Conservation (phyloP, 768 basidiomycete species). For the Tricholoma bakamatsutake region DNA sequence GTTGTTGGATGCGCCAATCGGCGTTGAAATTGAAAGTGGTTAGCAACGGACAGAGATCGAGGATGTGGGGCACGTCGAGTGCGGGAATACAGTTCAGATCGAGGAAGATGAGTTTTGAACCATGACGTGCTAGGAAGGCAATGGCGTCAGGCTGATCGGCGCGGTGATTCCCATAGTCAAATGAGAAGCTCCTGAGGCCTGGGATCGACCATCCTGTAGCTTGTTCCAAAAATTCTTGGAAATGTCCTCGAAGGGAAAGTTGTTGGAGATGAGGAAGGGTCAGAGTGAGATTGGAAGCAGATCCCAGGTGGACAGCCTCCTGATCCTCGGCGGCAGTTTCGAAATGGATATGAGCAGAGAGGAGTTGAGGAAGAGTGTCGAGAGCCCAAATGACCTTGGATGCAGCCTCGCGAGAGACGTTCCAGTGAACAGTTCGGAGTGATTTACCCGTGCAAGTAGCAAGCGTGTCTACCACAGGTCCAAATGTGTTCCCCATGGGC, state of each 20-base stretch:
- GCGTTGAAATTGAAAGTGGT: constrained; percentile 65
- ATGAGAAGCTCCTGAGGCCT: constrained; percentile 47
- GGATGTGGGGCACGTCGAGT: constrained; percentile 51
- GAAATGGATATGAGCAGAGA: constrained; percentile 54
- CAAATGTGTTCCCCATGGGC: constrained; percentile 55
- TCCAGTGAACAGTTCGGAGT: constrained; percentile 58
- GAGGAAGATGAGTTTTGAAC: constrained; percentile 51
- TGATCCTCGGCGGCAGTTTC: constrained; percentile 27
- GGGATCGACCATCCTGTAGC: constrained; percentile 63
- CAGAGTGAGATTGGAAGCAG: constrained; percentile 52
- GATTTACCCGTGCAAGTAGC: constrained; percentile 42
- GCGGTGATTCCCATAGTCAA: constrained; percentile 43
- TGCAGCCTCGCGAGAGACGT: constrained; percentile 46
- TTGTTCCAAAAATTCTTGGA: constrained; percentile 65
- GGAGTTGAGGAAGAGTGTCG: constrained; percentile 50
- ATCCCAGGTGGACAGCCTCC: constrained; percentile 49
- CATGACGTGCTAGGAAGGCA: constrained; percentile 56
- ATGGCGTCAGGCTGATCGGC: constrained; percentile 53
- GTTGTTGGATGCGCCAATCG: constrained; percentile 49
- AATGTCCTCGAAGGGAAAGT: constrained; percentile 55
- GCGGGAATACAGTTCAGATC: constrained; percentile 56
- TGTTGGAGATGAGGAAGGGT: constrained; percentile 52
- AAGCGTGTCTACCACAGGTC: constrained; percentile 59
- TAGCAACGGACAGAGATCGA: constrained; percentile 60
- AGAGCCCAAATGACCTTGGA: constrained; percentile 72